phyloP scores from a whole-genome alignment of 208 protist genomes.

The Acanthamoeba sp. region DNA sequence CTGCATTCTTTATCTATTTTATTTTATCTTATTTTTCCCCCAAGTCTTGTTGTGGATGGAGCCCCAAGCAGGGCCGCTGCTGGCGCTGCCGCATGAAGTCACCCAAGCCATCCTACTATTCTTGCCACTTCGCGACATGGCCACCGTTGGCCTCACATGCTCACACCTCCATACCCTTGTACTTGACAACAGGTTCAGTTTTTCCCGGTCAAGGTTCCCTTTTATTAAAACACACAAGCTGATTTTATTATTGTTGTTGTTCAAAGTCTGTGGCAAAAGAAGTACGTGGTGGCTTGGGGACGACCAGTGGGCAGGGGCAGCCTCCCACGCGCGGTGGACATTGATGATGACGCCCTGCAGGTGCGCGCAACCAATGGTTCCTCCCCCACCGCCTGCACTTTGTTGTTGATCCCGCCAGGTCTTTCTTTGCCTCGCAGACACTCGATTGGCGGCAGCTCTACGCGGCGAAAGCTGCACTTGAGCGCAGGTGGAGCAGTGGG shows the following conservation, averaged over 20 bases:
- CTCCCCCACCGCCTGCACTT: too few relatives aligned
- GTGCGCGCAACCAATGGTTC: too few relatives aligned
- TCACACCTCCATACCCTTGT: not conserved
- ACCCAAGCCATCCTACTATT: not conserved
- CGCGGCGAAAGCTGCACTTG: not conserved
- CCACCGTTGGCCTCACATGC: not conserved
- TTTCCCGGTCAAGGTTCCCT: too few relatives aligned
- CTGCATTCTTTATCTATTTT: too few relatives aligned
- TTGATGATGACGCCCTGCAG: not conserved
- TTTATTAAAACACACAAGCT: not conserved
- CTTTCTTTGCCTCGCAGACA: too few relatives aligned
- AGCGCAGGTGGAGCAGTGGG: not conserved
- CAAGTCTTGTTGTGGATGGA: too few relatives aligned
- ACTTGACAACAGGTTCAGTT: not conserved
- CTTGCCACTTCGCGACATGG: not conserved
- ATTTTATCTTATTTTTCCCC: too few relatives aligned
- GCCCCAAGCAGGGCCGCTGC: too few relatives aligned
- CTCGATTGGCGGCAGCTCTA: not conserved
- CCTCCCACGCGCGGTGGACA: not conserved
- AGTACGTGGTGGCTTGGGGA: not conserved
- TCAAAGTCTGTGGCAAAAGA: not conserved
- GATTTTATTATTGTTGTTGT: not conserved
- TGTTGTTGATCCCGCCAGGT: too few relatives aligned
- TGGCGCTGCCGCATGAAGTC: not conserved
- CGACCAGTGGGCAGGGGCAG: not conserved